Conservation (phyloP, 2,329 filamentous ascomycete genomes). For the Aspergillus persii region DNA sequence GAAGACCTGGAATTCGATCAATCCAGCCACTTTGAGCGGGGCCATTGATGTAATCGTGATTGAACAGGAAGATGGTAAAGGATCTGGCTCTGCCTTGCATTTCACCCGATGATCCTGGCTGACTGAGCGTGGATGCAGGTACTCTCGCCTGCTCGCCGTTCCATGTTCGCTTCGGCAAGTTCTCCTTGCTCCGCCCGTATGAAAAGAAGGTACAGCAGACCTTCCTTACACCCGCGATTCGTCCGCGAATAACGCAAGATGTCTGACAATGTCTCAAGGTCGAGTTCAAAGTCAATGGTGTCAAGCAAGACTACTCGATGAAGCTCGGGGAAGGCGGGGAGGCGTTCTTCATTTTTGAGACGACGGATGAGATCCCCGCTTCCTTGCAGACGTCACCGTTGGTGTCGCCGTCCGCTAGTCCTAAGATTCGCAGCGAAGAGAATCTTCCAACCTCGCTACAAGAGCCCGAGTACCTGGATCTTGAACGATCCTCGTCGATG, state of each 20-base stretch:
- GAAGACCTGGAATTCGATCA: conserved; percentile 99
- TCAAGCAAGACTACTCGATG: conserved; percentile 93
- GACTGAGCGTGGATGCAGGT: conserved; percentile 35
- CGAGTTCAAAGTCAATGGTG: conserved; percentile 91
- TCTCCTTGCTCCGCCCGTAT: conserved; percentile 87
- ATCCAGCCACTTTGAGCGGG: conserved; percentile 92
- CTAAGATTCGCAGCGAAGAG: conserved; percentile 46
- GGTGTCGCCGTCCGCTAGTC: conserved; percentile 84
- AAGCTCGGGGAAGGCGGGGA: conserved; percentile 96
- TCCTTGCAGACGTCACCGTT: conserved; percentile 92
- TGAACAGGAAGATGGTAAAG: conserved; percentile 83
- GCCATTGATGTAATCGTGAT: conserved; percentile 99
- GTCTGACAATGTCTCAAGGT: conserved; percentile 49
- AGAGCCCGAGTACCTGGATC: conserved; percentile 52
- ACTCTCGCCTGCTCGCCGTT: conserved; percentile 89
- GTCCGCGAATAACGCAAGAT: neutral
- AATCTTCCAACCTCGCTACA: conserved; percentile 38
- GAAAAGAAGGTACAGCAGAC: conserved; percentile 72
- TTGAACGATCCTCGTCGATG: conserved; percentile 29
- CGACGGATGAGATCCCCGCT: conserved; percentile 84
- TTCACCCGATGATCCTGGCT: neutral
- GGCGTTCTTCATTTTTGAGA: conserved; percentile 98
- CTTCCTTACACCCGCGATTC: neutral
- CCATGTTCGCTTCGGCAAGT: conserved; percentile 98
- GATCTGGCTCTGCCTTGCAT: neutral